A percentile compares a stretch with the other conserved stretches of the same genome.
Conservation (phyloP, 371 early-diverging fungal genomes). For the Mortierella sp. region DNA sequence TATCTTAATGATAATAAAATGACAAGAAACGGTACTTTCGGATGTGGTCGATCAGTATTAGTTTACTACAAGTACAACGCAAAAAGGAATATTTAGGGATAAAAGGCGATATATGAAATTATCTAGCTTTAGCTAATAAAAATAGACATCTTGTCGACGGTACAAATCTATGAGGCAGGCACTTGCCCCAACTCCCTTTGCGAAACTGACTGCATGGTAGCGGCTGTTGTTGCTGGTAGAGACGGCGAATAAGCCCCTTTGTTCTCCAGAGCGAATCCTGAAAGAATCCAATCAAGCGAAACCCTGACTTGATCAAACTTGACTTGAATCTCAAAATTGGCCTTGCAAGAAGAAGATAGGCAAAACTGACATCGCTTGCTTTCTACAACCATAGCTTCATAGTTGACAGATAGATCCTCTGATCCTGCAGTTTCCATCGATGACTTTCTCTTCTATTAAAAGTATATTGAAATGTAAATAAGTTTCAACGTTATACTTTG, state of each 20-base stretch:
- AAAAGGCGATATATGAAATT: too few species aligned
- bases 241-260: not conserved
- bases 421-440: conserved; percentile 30
- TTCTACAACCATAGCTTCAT: conserved; percentile 28
- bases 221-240: not conserved
- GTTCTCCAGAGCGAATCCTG: conserved; percentile 20
- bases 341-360: conserved; percentile 36
- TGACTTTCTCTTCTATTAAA: not conserved
- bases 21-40: too few species aligned
- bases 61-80: too few species aligned
- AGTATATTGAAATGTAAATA: not conserved
- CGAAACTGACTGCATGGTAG: not conserved
- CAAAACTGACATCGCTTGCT: conserved; percentile 45
- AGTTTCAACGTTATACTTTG: not conserved
- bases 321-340: conserved; percentile 46
- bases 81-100: not conserved
- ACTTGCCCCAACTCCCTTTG: not conserved
- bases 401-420: conserved; percentile 29
- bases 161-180: not conserved
- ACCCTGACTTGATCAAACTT: conserved; percentile 35
- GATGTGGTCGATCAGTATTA: too few species aligned
- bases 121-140: too few species aligned
- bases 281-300: conserved; percentile 53
- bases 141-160: too few species aligned
- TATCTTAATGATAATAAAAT: too few species aligned